Conservation (phyloP, 106 monocot species). For the Phalaenopsis aphrodite region DNA sequence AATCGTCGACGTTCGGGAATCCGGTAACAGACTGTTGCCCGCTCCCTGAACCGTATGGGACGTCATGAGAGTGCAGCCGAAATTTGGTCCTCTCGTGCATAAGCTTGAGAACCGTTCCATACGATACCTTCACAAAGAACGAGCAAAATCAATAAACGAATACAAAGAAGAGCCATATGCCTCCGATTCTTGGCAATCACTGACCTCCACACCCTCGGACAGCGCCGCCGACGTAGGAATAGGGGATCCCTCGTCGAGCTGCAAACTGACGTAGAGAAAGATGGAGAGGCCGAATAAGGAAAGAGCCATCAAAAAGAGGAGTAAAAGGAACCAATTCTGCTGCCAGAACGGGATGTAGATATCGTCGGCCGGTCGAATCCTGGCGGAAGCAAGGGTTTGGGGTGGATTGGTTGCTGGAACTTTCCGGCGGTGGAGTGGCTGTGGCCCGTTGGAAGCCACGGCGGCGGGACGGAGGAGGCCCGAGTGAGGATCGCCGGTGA, state of each 20-base stretch:
- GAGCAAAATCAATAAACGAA: not conserved
- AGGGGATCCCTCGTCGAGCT: constrained; percentile 30
- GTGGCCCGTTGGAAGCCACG: constrained; percentile 56
- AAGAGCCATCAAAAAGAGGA: constrained; percentile 40
- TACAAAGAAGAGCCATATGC: not conserved
- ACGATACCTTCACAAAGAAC: constrained; percentile 43
- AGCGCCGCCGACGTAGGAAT: not conserved
- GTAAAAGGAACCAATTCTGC: constrained; percentile 37
- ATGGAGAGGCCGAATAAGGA: constrained; percentile 34
- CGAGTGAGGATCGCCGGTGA: not conserved
- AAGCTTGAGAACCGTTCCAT: constrained; percentile 59
- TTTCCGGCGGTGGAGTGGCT: constrained; percentile 31
- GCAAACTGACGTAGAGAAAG: constrained; percentile 33
- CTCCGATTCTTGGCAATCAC: not conserved
- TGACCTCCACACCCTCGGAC: constrained; percentile 49
- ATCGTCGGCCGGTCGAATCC: not conserved
- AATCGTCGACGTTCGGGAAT: constrained; percentile 61
- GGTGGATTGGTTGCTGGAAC: constrained; percentile 16
- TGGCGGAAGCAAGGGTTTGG: constrained; percentile 1
- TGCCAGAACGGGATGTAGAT: constrained; percentile 42
- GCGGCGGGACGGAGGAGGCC: not conserved
- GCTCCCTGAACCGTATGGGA: constrained; percentile 82
- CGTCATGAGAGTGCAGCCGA: constrained; percentile 79
- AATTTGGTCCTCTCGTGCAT: constrained; percentile 87
- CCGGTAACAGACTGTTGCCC: constrained; percentile 89